These are phyloP conservation scores for Ilyonectria robusta DNA, from an alignment of 2,329 filamentous ascomycete species.

Conservation along the genomic window DNA sequence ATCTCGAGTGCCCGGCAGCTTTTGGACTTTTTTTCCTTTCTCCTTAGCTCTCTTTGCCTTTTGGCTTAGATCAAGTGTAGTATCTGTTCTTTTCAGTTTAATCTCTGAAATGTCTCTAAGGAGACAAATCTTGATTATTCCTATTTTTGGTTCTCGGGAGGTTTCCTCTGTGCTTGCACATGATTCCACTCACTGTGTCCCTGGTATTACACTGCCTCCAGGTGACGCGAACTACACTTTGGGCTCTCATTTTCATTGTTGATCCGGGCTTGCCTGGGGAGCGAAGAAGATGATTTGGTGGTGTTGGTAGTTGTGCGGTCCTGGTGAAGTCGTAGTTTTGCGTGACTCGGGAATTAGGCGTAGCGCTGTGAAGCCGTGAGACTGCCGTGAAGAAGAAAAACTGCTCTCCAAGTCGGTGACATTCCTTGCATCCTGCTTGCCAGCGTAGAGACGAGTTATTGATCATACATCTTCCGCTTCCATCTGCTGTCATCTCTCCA, in stretches of 20 bases:
- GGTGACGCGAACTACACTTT: conserved; percentile 57
- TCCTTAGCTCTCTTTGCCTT: conserved; percentile 63
- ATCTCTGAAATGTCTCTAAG: conserved; percentile 88
- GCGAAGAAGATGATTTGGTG: conserved; percentile 62
- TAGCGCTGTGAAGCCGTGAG: neutral
- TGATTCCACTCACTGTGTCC: conserved; percentile 58
- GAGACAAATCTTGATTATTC: conserved; percentile 84
- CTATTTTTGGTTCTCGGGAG: conserved; percentile 66
- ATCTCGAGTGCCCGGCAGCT: conserved; percentile 20
- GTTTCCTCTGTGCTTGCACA: conserved; percentile 60
- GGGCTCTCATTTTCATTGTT: conserved; percentile 57
- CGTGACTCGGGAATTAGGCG: neutral
- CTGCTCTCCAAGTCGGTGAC: neutral
- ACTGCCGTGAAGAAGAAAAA: neutral
- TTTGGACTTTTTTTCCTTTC: conserved; percentile 49
- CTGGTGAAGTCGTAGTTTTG: neutral
- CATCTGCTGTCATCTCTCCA: neutral
- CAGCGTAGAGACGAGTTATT: neutral
- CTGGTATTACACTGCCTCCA: conserved; percentile 63
- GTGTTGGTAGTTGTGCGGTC: neutral
- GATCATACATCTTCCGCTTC: neutral
- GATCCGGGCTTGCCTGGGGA: conserved; percentile 53
- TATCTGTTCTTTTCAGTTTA: conserved; percentile 98
- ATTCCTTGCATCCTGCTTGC: neutral
- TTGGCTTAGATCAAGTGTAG: conserved; percentile 93